A percentile compares a stretch with the other conserved stretches of the same genome.
phyloP scores from a whole-genome alignment of 257 asterid species.

The Galeopsis tetrahit region DNA sequence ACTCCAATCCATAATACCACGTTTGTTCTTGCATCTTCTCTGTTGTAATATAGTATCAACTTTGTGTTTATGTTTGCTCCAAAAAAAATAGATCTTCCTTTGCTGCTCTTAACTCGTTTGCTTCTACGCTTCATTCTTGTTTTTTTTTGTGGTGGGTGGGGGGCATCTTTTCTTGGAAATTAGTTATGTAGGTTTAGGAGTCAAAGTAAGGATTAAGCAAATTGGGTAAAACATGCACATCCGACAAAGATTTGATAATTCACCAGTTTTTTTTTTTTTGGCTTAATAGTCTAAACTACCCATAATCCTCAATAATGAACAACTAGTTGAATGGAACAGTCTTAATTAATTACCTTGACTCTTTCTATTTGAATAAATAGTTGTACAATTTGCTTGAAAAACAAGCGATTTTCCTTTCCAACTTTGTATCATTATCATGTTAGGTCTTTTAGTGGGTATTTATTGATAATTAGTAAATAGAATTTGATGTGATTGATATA shows the following conservation, averaged over 20 bases:
- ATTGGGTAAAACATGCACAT: conserved; percentile 22
- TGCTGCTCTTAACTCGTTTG: not conserved
- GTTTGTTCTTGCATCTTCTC: not conserved
- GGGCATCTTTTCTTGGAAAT: not conserved
- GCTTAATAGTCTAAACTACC: not conserved
- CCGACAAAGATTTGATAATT: conserved; percentile 30
- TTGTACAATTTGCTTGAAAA: conserved; percentile 12
- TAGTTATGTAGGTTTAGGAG: not conserved
- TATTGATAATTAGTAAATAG: not conserved
- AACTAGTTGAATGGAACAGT: not conserved
- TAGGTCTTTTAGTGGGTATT: not conserved
- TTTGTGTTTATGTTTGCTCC: not conserved
- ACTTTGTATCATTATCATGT: not conserved
- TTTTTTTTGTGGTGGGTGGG: too few species aligned
- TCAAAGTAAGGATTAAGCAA: conserved; percentile 28
- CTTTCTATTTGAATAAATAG: not conserved
- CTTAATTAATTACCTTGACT: not conserved
- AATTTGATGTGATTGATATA: not conserved
- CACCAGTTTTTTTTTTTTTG: conserved; percentile 2
- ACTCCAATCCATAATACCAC: conserved; percentile 23
- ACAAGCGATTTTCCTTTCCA: not conserved
- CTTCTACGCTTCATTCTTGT: not conserved
- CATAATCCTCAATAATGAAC: not conserved
- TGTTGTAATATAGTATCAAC: conserved; percentile 22
- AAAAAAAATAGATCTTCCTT: not conserved